phyloP scores from a whole-genome alignment of 768 basidiomycete genomes.

The Punctularia strigosozonata region DNA sequence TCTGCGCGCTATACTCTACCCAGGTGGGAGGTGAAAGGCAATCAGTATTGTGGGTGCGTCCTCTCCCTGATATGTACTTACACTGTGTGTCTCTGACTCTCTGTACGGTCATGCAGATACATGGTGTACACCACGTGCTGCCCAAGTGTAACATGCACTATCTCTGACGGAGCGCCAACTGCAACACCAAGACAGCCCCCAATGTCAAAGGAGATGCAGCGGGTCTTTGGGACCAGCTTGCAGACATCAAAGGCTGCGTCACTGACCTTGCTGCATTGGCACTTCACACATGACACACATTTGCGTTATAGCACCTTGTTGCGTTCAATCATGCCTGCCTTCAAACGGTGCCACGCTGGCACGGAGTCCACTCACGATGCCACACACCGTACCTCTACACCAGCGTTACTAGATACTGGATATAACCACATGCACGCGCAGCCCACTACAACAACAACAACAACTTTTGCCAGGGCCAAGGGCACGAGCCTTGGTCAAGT shows the following conservation, averaged over 20 bases:
- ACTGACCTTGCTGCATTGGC: conserved; percentile 83
- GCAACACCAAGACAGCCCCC: conserved; percentile 31
- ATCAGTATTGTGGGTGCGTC: conserved; percentile 92
- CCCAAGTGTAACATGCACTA: conserved; percentile 58
- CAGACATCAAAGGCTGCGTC: conserved; percentile 80
- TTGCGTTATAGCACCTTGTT: conserved; percentile 87
- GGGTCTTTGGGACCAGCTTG: conserved; percentile 84
- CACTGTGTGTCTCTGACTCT: background rate
- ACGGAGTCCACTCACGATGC: no score
- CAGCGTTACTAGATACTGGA: no score
- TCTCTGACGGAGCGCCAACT: conserved; percentile 44
- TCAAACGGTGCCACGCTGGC: conserved; percentile 67
- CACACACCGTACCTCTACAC: no score
- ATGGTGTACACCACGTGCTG: conserved; percentile 75
- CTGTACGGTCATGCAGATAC: conserved; percentile 36
- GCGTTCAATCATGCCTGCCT: conserved; percentile 85
- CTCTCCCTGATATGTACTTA: background rate
- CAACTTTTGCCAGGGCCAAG: no score
- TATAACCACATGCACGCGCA: no score
- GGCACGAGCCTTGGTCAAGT: no score
- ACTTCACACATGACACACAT: conserved; percentile 87
- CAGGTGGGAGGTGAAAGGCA: conserved; percentile 60
- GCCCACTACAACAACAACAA: no score
- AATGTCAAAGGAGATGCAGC: conserved; percentile 67
- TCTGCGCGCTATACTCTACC: conserved; percentile 82